Evolutionary conservation across 192 early-diverging fungal species (phyloP), one percentile per base, ranked within the genome.

Genomic region (Coemansia sp.): DNA sequence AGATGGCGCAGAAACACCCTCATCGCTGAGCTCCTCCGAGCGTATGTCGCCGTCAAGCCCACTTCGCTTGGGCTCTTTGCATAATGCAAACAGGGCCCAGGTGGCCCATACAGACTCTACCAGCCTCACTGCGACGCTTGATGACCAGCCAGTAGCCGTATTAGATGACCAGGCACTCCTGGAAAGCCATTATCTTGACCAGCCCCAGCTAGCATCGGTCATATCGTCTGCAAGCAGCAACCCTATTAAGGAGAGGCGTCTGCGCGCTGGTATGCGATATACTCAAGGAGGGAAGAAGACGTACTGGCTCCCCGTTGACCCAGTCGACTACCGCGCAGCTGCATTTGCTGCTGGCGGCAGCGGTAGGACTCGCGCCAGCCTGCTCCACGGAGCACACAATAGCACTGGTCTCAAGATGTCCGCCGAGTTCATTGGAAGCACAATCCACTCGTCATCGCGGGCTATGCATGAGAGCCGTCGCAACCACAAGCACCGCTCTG

Each of bases 301-400:
- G n/a, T 85, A 85, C 51, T 85, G 84, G 84, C 71, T 85, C 8
- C 84, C 84, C 3, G 77, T 79, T 7, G 84, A 85, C 39, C 74
- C 74, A 27, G 68, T 73, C 22, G 77, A 76, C 43, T 72, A 77
- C 59, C 68, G 76, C 19, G 77, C 77, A 14, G 68, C 73, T 25
- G 70, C 74, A 2, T 71, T 82, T 70, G 74, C 74, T 15, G 67
- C 70, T 12, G 70, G 74, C 3, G 71, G 79, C n/a, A 62, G 65
- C 20, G 78, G 78, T 6, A 42, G 68, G 39, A 71, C 60, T 17
- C 62, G 77, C 9, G 67, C 72, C 22, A 65, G 19, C 31, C 51
- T 72, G 35, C 35, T 79, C 22, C 67, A 70, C 14, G 77, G 77
- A 15, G 39, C 17, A 11, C 60, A 68, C 36, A 25, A 27, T 9